These are phyloP conservation scores for Colletotrichum spinosum DNA, from an alignment of 2,329 filamentous ascomycete genomes.

Conservation along the genomic window DNA sequence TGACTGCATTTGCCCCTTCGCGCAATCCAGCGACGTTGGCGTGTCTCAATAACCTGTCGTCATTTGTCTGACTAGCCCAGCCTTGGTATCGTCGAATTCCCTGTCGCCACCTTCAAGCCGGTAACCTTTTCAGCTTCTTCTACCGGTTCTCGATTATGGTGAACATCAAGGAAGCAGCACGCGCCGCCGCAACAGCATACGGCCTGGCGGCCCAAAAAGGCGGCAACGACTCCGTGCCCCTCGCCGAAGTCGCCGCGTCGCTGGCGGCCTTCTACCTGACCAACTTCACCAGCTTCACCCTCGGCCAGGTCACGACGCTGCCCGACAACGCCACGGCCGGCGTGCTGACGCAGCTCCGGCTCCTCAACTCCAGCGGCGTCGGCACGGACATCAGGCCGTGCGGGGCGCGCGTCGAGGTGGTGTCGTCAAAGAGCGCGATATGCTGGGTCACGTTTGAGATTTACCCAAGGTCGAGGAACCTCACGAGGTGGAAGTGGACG, in stretches of 20 bases:
- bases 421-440: constrained; percentile 22
- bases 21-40: no score
- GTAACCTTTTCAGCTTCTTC: no score
- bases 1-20: no score
- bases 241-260: neutral
- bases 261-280: constrained; percentile 21
- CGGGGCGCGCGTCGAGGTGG: constrained; percentile 14
- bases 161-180: constrained; percentile 25
- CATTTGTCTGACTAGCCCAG: no score
- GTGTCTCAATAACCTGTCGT: no score
- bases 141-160: neutral
- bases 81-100: no score
- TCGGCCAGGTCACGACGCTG: neutral
- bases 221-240: constrained; percentile 14
- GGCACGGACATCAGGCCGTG: constrained; percentile 21
- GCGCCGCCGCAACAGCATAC: constrained; percentile 23
- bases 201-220: constrained; percentile 7
- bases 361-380: constrained; percentile 35
- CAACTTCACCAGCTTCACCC: constrained; percentile 27
- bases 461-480: neutral
- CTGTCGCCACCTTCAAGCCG: no score
- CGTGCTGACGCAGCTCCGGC: constrained; percentile 1
- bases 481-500: constrained; percentile 18
- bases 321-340: neutral
- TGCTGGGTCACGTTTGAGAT: constrained; percentile 30